Evolutionary conservation across 805 yeast genomes (phyloP).

Genomic region (Teunomyces gatunensis): DNA sequence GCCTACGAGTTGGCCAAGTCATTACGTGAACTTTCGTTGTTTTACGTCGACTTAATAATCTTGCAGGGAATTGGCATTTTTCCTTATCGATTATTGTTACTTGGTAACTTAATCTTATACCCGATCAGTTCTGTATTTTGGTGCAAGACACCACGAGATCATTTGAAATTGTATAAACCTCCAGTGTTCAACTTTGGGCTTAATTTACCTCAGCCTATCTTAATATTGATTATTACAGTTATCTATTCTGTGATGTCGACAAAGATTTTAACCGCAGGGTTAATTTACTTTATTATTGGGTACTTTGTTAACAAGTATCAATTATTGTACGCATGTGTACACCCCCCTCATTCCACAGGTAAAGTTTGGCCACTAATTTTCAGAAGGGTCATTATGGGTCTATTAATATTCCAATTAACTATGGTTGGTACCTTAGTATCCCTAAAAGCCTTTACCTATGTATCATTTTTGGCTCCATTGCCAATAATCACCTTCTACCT

Average conservation of each 20-base stretch:
- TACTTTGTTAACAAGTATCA: constrained; percentile 90
- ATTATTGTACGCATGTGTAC: constrained; percentile 83
- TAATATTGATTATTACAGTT: constrained; percentile 79
- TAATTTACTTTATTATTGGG: constrained; percentile 80
- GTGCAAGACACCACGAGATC: constrained; percentile 83
- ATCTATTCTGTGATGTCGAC: constrained; percentile 89
- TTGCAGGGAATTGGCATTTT: constrained; percentile 85
- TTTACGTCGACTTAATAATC: constrained; percentile 83
- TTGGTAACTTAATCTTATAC: constrained; percentile 75
- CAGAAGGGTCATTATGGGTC: constrained; percentile 76
- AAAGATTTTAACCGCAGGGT: constrained; percentile 79
- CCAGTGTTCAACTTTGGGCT: constrained; percentile 91
- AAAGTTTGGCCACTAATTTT: constrained; percentile 92
- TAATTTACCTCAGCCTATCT: constrained; percentile 85
- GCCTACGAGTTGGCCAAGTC: constrained; percentile 86
- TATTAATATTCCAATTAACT: constrained; percentile 81
- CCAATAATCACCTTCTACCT: constrained; percentile 66
- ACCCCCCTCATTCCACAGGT: constrained; percentile 96
- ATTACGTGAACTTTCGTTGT: constrained; percentile 72
- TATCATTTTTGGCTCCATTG: constrained; percentile 70
- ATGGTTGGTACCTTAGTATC: constrained; percentile 89
- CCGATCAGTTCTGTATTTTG: constrained; percentile 54
- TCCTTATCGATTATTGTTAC: constrained; percentile 79
- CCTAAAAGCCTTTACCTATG: constrained; percentile 74
- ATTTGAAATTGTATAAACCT: constrained; percentile 72